These are phyloP conservation scores for Curvularia lunata DNA, from an alignment of 2,329 filamentous ascomycete species.

Conservation along the genomic window DNA sequence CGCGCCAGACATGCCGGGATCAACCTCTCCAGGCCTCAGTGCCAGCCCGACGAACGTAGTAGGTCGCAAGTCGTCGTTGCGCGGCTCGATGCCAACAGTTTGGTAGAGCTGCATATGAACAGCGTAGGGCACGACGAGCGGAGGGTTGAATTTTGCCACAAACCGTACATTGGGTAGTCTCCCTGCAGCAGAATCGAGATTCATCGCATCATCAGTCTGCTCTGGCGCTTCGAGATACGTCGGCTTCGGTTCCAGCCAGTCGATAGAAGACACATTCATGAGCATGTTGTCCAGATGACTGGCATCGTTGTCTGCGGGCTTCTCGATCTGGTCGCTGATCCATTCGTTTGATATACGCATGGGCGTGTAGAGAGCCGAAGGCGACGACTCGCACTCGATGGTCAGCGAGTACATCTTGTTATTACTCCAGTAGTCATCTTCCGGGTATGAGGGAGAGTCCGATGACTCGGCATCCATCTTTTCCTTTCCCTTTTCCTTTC, in stretches of 20 bases:
- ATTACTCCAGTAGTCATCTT: constrained; percentile 49
- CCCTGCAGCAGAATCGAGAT: constrained; percentile 59
- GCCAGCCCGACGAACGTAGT: constrained; percentile 59
- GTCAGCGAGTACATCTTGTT: constrained; percentile 69
- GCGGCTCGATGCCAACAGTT: constrained; percentile 63
- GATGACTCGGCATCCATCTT: constrained; percentile 45
- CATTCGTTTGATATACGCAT: constrained; percentile 75
- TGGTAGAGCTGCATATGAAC: constrained; percentile 69
- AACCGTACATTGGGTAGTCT: constrained; percentile 76
- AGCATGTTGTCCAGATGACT: constrained; percentile 48
- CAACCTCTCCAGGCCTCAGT: constrained; percentile 53
- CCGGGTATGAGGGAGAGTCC: constrained; percentile 26
- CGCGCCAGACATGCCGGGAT: constrained; percentile 60
- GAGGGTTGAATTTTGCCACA: constrained; percentile 75
- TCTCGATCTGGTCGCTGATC: constrained; percentile 72
- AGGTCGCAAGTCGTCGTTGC: constrained; percentile 58
- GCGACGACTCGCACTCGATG: constrained; percentile 65
- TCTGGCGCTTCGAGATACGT: constrained; percentile 56
- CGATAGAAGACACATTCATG: constrained; percentile 56
- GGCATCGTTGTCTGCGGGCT: constrained; percentile 53
- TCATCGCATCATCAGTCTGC: constrained; percentile 57
- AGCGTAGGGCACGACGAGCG: constrained; percentile 70
- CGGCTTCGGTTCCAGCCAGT: constrained; percentile 76
- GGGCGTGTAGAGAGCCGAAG: constrained; percentile 60
- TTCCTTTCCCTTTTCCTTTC: constrained; percentile 47